Base-by-base conservation (phyloP, 306 rosid species). In the Casuarina equisetifolia region DNA sequence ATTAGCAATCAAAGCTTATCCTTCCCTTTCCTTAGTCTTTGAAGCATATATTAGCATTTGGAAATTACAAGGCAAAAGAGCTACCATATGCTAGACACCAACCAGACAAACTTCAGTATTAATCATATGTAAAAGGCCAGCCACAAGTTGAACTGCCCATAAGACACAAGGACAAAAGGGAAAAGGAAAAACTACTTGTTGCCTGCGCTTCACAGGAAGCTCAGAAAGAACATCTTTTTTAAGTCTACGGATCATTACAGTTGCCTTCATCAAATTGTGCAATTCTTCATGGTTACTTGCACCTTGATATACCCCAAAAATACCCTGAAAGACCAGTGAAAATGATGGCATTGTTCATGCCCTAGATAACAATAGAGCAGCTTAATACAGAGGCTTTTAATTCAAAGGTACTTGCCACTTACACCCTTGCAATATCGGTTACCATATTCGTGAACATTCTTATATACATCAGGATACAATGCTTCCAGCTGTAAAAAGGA, bases 261-360 rank as follows among this genome's bases (percentile, higher is more conserved):
- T 94, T 54, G 90, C 96, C 89, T 94, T 92, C 86, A 94, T 89
- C 92, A 94, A 81, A 89, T 90, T 92, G 84, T 94, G 97, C 90
- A 94, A 85, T 85, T 94, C 98, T 76, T 92, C 98, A 81, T 92
- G 96, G 79, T 94, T 92, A 88, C 97, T 92, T 84, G 98, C 98
- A 81, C 98, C 98, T 88, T 94, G 98, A 88, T 89, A 94, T 69
- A 86, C 2, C 81, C 98, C 98, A 83, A 94, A 94, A 16, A 74
- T 7, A 78, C 96, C 97, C 98, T 94, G 78, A 78, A 86, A 80
- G 39, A 70, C 70, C 67, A 74, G 78, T 54, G 69, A 19, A 72
- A 71, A 64, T 73, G 64, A 58, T 42, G 69, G 58, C 43, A 58
- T 52, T 75, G 40, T 69, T 55, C 71, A 81, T 9, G 46, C 84